Conservation (phyloP, 2,329 filamentous ascomycete species). For the Periconia macrospinosa region DNA sequence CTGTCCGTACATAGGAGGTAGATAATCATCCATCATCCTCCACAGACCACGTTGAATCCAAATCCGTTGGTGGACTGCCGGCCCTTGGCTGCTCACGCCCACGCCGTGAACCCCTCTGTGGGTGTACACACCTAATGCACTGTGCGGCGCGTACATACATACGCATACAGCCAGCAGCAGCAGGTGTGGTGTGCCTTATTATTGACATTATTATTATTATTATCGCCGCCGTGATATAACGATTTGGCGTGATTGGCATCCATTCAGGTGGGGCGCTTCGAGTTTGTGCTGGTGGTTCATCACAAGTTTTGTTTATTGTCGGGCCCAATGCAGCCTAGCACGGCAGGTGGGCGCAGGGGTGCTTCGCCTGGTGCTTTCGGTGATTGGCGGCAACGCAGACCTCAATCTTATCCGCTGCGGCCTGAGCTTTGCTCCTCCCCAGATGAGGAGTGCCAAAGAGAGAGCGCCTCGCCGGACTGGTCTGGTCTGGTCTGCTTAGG, state of each 20-base stretch:
- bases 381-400: neutral
- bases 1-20: no score
- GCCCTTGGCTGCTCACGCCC: neutral
- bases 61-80: neutral
- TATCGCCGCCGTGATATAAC: neutral
- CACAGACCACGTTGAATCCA: no score
- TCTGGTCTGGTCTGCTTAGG: no score
- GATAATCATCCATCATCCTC: no score
- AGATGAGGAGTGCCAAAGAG: neutral
- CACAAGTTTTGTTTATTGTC: neutral
- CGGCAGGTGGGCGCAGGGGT: neutral
- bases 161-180: no score
- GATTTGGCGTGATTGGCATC: no score
- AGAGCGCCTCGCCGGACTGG: constrained; percentile 2
- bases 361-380: neutral
- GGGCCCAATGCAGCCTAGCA: constrained; percentile 20
- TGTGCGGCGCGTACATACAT: no score
- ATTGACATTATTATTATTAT: neutral
- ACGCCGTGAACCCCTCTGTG: no score
- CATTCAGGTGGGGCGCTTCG: neutral
- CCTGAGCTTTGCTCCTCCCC: neutral
- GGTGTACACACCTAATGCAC: no score
- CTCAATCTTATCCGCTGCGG: neutral
- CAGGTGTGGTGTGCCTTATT: neutral
- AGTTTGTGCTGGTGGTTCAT: neutral